phyloP scores from a whole-genome alignment of 306 rosid genomes.

The Comarum palustre region DNA sequence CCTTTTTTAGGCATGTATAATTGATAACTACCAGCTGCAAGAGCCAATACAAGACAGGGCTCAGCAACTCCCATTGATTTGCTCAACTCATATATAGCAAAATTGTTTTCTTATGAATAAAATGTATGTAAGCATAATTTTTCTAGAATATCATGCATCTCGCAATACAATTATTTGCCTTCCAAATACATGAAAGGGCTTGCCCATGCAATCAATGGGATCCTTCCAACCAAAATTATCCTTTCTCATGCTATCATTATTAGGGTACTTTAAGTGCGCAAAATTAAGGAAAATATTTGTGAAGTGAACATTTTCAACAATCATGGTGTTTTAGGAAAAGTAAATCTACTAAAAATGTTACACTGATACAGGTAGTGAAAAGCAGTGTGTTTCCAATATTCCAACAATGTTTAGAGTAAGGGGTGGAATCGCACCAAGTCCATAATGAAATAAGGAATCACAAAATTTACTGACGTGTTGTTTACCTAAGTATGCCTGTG shows the following conservation, averaged over 20 bases:
- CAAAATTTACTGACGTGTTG: not conserved
- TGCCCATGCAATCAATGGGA: not conserved
- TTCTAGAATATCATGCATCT: not conserved
- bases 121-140: not conserved
- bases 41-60: not conserved
- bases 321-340: not conserved
- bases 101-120: not conserved
- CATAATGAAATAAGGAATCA: not conserved
- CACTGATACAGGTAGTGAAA: not conserved
- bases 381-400: not conserved
- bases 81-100: not conserved
- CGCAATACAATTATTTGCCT: not conserved
- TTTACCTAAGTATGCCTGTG: constrained; percentile 89
- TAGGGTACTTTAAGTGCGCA: not conserved
- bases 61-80: not conserved
- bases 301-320: not conserved
- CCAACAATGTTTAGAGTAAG: not conserved
- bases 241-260: not conserved
- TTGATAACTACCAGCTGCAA: not conserved
- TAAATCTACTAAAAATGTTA: not conserved
- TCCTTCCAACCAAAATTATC: not conserved
- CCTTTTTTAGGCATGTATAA: not conserved
- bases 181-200: not conserved
- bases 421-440: not conserved
- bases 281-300: not conserved